Evolutionary conservation across 2,329 filamentous ascomycete species (phyloP), one percentile per base, ranked within the genome.

Genomic region (Aspergillus fructus): DNA sequence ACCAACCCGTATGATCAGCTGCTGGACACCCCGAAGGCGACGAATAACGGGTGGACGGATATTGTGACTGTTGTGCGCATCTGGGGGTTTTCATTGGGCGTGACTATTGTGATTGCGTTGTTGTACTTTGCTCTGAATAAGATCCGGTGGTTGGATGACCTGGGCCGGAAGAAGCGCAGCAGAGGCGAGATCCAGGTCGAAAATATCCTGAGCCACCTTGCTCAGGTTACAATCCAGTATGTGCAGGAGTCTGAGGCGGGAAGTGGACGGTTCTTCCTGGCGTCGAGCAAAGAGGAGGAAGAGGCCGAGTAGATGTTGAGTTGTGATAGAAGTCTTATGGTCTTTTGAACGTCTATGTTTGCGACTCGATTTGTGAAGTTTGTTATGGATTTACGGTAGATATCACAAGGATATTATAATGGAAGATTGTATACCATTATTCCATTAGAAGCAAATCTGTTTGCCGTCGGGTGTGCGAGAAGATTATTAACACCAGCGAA

Each of bases 41-140:
- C 79, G 33, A 65, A 59, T 9, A 81, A 84, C 61, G 84, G 84
- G 59, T 83, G 82, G 76, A 82, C 80, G 43, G 83, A 86, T 69
- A 82, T 88, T 53, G 76, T 81, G 54, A 81, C 79, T 11, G 78
- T 81, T 8, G 78, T 81, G 13, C 76, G 80, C 8, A 74, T 81
- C 59, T 82, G 79, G 79, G 69, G 76, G 40, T 82, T 77, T 66
- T 81, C 79, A 1, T 73, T 82, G 41, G 79, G 77, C 41, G 79
- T 80, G 50, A 78, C 78, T 42, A 79, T 81, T 52, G 78, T 81
- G 52, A 80, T 81, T 60, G 79, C 79, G 33, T 73, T 82, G 55
- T 73, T 81, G 50, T 81, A 82, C 68, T 79, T 74, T 65, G 68
- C 75, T 51, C 69, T 81, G 56, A 79, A 79, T 62, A 73, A 71